phyloP scores from a whole-genome alignment of 805 yeast species.

The Saccharomycopsis schoenii region DNA sequence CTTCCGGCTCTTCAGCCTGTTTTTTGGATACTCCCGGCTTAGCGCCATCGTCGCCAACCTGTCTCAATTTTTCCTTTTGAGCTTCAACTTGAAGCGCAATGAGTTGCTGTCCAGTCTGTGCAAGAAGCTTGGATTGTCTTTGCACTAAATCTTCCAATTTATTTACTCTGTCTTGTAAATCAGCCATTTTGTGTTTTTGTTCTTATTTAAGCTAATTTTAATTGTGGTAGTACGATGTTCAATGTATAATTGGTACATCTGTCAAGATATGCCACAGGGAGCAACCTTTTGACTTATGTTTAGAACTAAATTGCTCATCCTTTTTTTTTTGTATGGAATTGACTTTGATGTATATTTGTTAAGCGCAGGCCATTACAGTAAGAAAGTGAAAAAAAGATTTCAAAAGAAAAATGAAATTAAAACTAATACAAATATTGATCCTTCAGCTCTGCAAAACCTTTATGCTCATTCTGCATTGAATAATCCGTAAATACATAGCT shows the following conservation, averaged over 20 bases:
- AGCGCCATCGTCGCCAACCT: slow-evolving; percentile 8
- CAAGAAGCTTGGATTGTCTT: slow-evolving; percentile 56
- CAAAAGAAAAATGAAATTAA: too few relatives aligned
- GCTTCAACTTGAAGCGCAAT: slow-evolving; percentile 44
- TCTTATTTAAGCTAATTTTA: too few relatives aligned
- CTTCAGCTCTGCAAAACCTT: too few relatives aligned
- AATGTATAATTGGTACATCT: background rate
- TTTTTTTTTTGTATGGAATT: too few relatives aligned
- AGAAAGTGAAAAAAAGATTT: background rate
- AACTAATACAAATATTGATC: background rate
- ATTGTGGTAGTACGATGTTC: background rate
- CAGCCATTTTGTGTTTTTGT: slow-evolving; percentile 18
- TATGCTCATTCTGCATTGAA: background rate
- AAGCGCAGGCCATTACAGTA: too few relatives aligned
- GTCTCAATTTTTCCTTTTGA: slow-evolving; percentile 9
- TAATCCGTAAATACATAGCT: background rate
- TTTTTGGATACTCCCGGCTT: slow-evolving; percentile 17
- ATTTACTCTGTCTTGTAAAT: slow-evolving; percentile 34
- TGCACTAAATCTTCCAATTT: slow-evolving; percentile 44
- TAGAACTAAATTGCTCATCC: background rate
- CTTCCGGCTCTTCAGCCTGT: slow-evolving; percentile 29
- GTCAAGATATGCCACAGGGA: background rate
- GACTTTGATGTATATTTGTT: too few relatives aligned
- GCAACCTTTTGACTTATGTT: background rate
- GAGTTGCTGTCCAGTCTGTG: slow-evolving; percentile 73